These are phyloP conservation scores for Syncephalastrum sp. DNA, from an alignment of 371 early-diverging fungal genomes.

Conservation along the genomic window DNA sequence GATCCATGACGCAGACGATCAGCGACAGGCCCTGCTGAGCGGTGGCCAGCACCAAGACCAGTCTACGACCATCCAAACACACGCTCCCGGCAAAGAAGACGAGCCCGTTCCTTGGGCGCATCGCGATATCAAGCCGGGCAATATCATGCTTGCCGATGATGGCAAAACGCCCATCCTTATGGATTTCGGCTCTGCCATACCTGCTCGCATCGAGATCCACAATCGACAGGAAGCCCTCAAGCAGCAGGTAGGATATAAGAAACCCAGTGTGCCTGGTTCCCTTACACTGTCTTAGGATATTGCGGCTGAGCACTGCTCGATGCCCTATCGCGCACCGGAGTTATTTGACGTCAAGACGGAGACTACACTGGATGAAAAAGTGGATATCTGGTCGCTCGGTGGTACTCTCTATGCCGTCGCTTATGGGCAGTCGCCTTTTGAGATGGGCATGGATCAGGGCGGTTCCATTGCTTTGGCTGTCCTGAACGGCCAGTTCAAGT, in stretches of 20 bases:
- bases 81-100: conserved; percentile 23
- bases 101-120: conserved; percentile 65
- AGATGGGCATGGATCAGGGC: conserved; percentile 66
- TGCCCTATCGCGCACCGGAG: conserved; percentile 83
- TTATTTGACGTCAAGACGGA: conserved; percentile 77
- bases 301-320: conserved; percentile 73
- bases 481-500: conserved; percentile 60
- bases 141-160: conserved; percentile 64
- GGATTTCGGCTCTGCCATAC: conserved; percentile 76
- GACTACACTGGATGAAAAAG: conserved; percentile 61
- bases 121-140: conserved; percentile 81
- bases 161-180: conserved; percentile 67
- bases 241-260: conserved; percentile 49
- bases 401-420: conserved; percentile 77
- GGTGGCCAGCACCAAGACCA: conserved; percentile 51
- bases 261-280: background rate
- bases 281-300: conserved; percentile 43
- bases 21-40: conserved; percentile 48
- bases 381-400: conserved; percentile 83
- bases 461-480: conserved; percentile 77
- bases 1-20: conserved; percentile 12
- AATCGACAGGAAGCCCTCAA: conserved; percentile 63
- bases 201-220: conserved; percentile 57
- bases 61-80: conserved; percentile 23
- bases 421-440: conserved; percentile 75